A percentile compares a stretch with the other conserved stretches of the same genome.
Conservation (phyloP, 2,329 filamentous ascomycete species). For the Xylaria sp. region DNA sequence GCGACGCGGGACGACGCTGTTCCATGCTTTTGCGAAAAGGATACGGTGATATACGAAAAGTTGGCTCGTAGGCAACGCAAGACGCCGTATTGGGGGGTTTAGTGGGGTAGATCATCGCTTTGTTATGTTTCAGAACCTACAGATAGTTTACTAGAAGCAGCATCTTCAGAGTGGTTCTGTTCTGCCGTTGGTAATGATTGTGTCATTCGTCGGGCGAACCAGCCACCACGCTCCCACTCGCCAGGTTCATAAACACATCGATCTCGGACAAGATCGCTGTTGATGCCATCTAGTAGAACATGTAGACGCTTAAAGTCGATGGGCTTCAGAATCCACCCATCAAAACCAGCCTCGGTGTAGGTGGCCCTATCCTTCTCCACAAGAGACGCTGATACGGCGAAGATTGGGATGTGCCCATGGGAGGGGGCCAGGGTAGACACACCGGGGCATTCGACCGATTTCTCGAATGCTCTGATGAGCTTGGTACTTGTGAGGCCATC, state of each 20-base stretch:
- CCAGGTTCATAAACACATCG: conserved; percentile 72
- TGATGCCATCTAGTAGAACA: conserved; percentile 71
- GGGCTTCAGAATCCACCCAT: conserved; percentile 90
- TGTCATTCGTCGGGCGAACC: conserved; percentile 60
- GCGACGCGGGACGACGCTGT: background rate
- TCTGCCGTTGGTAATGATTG: background rate
- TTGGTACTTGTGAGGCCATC: conserved; percentile 83
- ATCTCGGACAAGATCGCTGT: conserved; percentile 61
- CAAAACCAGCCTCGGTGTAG: conserved; percentile 81
- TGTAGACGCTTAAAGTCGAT: conserved; percentile 80
- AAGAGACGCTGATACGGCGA: conserved; percentile 85
- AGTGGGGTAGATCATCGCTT: background rate
- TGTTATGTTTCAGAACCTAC: background rate
- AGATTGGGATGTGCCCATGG: conserved; percentile 76
- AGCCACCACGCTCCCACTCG: conserved; percentile 84
- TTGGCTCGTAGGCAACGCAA: background rate
- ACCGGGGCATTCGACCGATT: conserved; percentile 50
- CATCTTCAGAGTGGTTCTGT: background rate
- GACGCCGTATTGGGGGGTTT: background rate
- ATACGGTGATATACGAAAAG: background rate
- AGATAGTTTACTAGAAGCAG: background rate
- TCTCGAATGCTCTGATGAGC: conserved; percentile 79
- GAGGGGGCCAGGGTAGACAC: conserved; percentile 63
- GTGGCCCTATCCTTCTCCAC: conserved; percentile 69
- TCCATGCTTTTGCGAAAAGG: background rate